Base-by-base conservation (phyloP, 495 filamentous ascomycete species). In the Talaromyces proteolyticus region DNA sequence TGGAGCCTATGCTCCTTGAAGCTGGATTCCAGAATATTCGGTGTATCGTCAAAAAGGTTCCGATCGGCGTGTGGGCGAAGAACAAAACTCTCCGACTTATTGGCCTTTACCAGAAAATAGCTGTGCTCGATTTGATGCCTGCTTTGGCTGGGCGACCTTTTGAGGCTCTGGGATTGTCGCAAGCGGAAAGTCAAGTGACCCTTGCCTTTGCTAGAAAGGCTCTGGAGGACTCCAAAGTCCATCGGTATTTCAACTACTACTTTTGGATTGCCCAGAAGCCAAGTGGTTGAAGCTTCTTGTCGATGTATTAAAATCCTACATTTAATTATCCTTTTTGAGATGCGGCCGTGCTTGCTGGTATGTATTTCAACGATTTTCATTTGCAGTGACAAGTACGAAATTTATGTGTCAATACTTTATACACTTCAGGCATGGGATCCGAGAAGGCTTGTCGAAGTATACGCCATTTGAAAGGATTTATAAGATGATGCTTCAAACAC, bases 11-110 rank as follows among this genome's bases (percentile, higher is more conserved):
- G 21, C 61, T 73, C 17, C 47, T 44, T 42, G 59, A 77, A 16
- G 75, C 71, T 10, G 81, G 82, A 8, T 85, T 82, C 54, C 62
- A 73, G 34, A 78, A 82, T 42, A 74, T 87, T 16, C 38, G 51
- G n/a, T 17, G 16, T 8, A 25, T 41, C n/a, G 47, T 47, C 25
- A 42, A 56, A 16, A 58, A 55, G 38, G 20, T 61, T 17, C 60
- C 60, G 5, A 39, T 63, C 14, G 60, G 60, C 17, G 39, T 51
- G 4, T 63, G 60, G 60, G 53, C 60, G 2, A 55, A 58, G 19
- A 53, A 63, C 46, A 53, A 39, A 29, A 47, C 44, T 4, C 6
- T 47, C 25, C 17, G 26, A 26, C 18, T 47, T 24, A 47, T 47
- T 26, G 44, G 44, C 2, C 44, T 47, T 3, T 47, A 47, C 20